These are phyloP conservation scores for Tirmania nivea DNA, from an alignment of 495 filamentous ascomycete species.

Conservation along the genomic window DNA sequence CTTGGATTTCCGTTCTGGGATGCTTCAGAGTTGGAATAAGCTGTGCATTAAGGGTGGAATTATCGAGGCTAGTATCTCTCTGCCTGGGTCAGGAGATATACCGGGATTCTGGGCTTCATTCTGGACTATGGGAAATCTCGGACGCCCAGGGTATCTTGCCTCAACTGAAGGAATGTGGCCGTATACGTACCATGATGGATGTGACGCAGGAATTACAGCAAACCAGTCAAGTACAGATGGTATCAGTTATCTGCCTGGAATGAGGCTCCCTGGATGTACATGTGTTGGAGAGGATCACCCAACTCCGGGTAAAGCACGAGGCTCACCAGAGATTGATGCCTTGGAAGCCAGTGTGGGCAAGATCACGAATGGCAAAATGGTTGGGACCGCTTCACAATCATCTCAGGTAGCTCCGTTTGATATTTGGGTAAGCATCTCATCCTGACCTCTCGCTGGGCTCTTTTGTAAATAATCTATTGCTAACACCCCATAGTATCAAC, in stretches of 20 bases:
- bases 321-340: conserved; percentile 57
- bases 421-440: conserved; percentile 24
- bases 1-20: conserved; percentile 53
- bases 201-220: conserved; percentile 55
- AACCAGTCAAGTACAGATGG: conserved; percentile 53
- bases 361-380: conserved; percentile 24
- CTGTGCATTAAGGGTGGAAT: conserved; percentile 56
- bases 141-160: conserved; percentile 44
- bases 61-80: conserved; percentile 55
- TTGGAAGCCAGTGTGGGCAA: conserved; percentile 43
- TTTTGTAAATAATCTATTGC: too few species aligned
- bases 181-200: conserved; percentile 51
- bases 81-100: conserved; percentile 46
- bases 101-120: conserved; percentile 63
- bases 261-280: conserved; percentile 50
- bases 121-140: conserved; percentile 61
- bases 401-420: conserved; percentile 57
- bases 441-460: too few species aligned
- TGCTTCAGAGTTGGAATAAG: conserved; percentile 67
- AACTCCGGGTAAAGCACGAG: conserved; percentile 43
- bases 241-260: conserved; percentile 46
- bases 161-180: conserved; percentile 62
- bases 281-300: conserved; percentile 47
- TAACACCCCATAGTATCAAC: conserved; percentile 29
- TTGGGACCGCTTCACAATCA: conserved; percentile 49